Percentiles rank a stretch among this genome's conserved stretches.
Evolutionary conservation across 139 green algal species (phyloP).

Genomic region (Diplosphaera chodatii): DNA sequence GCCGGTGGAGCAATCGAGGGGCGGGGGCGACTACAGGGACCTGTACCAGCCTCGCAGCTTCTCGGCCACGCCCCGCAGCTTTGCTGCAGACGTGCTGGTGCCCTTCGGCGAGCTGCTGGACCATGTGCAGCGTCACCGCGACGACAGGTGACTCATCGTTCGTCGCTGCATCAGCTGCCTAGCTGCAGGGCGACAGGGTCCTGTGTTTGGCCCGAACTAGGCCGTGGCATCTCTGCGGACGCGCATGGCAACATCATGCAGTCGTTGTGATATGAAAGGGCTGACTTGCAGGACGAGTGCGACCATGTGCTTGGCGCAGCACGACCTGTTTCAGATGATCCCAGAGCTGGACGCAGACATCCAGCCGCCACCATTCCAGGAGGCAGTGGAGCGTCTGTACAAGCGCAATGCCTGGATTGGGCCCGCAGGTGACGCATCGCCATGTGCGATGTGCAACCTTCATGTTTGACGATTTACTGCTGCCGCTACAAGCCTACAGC

Average conservation of each 20-base stretch:
- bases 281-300: background rate
- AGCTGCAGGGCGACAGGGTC: too few relatives aligned
- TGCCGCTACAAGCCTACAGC: too few relatives aligned
- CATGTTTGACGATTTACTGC: background rate
- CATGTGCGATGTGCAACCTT: too few relatives aligned
- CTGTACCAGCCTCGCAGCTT: background rate
- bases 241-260: too few relatives aligned
- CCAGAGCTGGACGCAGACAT: background rate
- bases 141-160: background rate
- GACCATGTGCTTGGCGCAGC: background rate
- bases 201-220: too few relatives aligned
- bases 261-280: too few relatives aligned
- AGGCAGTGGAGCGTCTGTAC: conserved; percentile 8
- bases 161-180: too few relatives aligned
- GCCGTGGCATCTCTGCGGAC: too few relatives aligned
- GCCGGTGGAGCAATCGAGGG: background rate
- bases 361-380: background rate
- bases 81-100: background rate
- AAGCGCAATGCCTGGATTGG: conserved; percentile 17
- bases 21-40: conserved; percentile 3
- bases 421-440: background rate
- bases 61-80: background rate
- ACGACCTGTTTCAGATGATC: background rate
- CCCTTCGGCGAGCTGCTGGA: background rate
- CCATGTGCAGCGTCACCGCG: background rate